Evolutionary conservation across 2,329 filamentous ascomycete genomes (phyloP), one percentile per base, ranked within the genome.

Genomic region (Colletotrichum eleusines): DNA sequence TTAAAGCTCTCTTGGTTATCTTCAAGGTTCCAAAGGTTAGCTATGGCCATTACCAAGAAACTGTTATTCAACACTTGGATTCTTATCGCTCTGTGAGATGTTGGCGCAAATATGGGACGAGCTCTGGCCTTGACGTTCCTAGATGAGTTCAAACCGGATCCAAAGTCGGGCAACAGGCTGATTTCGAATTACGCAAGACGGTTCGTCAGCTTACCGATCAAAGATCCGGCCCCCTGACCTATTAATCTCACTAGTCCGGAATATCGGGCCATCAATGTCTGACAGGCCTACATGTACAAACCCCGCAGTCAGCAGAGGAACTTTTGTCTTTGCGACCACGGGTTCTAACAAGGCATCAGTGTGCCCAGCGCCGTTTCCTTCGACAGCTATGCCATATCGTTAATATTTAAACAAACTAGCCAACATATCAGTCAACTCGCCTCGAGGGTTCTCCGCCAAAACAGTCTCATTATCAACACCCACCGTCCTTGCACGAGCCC

Each of bases 21-120:
- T 9, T 7, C 2, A 5, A 46, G 20, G 7, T 46, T 2, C 18
- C 5, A 46, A 23, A 2, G 4, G 20, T 9, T n/a, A n/a, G 11
- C 0, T 12, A n/a, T n/a, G 8, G 5, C 42, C 20, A 20, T 8
- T 2, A 3, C 40, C 18, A 6, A 42, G 40, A 20, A 42, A 20
- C 1, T 20, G 5, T 16, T 42, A 6, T 20, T 42, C n/a, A 3
- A 1, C 11, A 20, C 1, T 12, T 4, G 6, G 0, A 20, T 8
- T 2, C 4, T 11, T 11, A 7, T 8, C 9, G 2, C 2, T 14
- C 2, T 40, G 23, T 20, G 5, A 3, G 23, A 16, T 11, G 3
- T 42, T 18, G 20, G 7, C 7, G 9, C 31, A n/a, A 20, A 12
- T 18, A 23, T 50, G n/a, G n/a, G 31, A 40, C 58, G n/a, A 18